A percentile compares a stretch with the other conserved stretches of the same genome.
phyloP scores from a whole-genome alignment of 73 alveolate genomes.

The Paramecium biaurelia region DNA sequence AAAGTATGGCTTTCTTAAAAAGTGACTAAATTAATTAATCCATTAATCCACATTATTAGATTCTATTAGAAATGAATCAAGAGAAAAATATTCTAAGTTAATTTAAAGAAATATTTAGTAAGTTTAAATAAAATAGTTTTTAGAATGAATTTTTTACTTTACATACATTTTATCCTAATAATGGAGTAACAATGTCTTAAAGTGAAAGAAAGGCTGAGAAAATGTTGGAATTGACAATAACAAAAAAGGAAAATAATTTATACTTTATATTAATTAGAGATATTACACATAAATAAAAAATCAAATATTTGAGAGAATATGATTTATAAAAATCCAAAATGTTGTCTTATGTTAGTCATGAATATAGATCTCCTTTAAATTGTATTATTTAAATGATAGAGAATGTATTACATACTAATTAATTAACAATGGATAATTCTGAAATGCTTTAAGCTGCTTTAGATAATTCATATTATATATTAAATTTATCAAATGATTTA shows the following conservation, averaged over 20 bases:
- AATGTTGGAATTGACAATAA: not conserved
- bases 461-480: conserved; percentile 45
- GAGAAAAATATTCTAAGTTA: not conserved
- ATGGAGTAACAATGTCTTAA: not conserved
- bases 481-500: conserved; percentile 57
- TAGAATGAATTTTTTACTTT: not conserved
- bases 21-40: not conserved
- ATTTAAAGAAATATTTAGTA: not conserved
- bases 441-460: conserved; percentile 45
- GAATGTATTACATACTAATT: not conserved
- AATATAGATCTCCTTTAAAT: conserved; percentile 55
- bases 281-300: conserved; percentile 52
- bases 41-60: not conserved
- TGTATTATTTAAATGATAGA: conserved; percentile 57
- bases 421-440: not conserved
- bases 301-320: conserved; percentile 41
- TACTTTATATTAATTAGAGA: not conserved
- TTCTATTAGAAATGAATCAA: not conserved
- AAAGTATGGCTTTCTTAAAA: not conserved
- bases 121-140: not conserved
- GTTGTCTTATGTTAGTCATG: conserved; percentile 61
- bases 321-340: conserved; percentile 50
- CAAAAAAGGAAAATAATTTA: not conserved
- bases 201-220: not conserved
- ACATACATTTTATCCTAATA: not conserved